Base-by-base conservation (phyloP, 352 stramenopile species). In the Pythium folliculosum region DNA sequence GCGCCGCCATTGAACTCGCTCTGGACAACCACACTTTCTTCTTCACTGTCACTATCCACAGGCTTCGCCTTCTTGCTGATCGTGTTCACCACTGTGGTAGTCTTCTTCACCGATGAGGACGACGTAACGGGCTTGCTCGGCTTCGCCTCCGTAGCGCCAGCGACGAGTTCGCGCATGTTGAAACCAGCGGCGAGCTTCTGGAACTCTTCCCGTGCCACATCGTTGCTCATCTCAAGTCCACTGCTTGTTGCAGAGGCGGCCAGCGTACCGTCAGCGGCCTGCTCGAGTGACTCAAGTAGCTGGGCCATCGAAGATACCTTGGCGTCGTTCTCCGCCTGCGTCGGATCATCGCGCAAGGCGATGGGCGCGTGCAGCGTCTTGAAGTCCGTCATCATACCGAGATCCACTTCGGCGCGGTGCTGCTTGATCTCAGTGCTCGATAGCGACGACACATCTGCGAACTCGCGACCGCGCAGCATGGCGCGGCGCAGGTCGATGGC, bases 301-400 rank as follows among this genome's bases (percentile, higher is more conserved):
- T 91, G 66, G 10, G 83, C 80, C 83, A 92, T 92, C 27, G 82
- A 91, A 21, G 81, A 84, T 14, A 86, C 76, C 54, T 89, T 75
- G 38, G 81, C 77, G 25, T 71, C 69, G 6, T 75, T 79, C 56
- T 91, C 73, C 51, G 78, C 80, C 40, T 77, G 72, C 8, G 75
- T 85, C 17, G 78, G 74, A 62, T 90, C 84, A 32, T 90, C 82
- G 3, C 83, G 80, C 40, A 93, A 64, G 27, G 86, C 81, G 57
- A 95, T 92, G 5, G 84, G 84, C 22, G 82, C 82, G 68, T 95
- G 86, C 47, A 95, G 70, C 38, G 72, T 90, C 52, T 70, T 77
- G 55, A 90, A 95, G 55, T 95, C 84, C n/a, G 86, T 92, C 80
- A 93, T 90, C 7, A 81, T 77, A n/a, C 84, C 86, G 45, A 93